Conservation (phyloP, 2,329 filamentous ascomycete species). For the Pestalotiopsis sp. region DNA sequence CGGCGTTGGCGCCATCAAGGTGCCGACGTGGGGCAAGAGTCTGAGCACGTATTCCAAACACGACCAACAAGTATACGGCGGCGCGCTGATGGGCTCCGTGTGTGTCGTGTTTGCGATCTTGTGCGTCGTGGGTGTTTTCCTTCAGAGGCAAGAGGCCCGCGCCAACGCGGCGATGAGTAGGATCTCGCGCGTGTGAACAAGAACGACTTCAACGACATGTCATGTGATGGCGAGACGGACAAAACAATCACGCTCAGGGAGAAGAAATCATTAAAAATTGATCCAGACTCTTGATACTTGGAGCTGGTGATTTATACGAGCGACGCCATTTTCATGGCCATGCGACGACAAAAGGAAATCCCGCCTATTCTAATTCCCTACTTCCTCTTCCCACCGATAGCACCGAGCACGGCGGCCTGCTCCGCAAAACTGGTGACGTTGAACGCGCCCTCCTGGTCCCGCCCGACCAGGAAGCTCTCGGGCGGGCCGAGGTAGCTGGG, state of each 20-base stretch:
- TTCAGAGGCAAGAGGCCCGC: background rate
- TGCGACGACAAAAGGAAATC: background rate
- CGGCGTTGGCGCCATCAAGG: background rate
- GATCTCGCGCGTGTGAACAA: background rate
- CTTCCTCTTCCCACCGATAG: background rate
- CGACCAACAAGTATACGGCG: background rate
- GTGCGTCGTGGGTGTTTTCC: background rate
- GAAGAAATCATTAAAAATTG: too few relatives aligned
- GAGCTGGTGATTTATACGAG: background rate
- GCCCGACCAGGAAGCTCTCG: conserved; percentile 52
- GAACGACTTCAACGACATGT: background rate
- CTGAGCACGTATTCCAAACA: background rate
- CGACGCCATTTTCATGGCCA: background rate
- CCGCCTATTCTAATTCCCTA: background rate
- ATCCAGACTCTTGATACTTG: too few relatives aligned
- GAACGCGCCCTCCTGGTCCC: conserved; percentile 38
- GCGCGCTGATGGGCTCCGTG: background rate
- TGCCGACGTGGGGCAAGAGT: conserved; percentile 1
- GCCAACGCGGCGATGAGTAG: background rate
- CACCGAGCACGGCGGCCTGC: conserved; percentile 12
- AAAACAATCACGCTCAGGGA: too few relatives aligned
- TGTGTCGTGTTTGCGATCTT: background rate
- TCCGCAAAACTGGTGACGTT: conserved; percentile 40
- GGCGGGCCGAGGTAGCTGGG: conserved; percentile 59
- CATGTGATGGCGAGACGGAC: background rate